These are phyloP conservation scores for Actinidia arguta DNA, from an alignment of 179 eudicot genomes.

Conservation along the genomic window DNA sequence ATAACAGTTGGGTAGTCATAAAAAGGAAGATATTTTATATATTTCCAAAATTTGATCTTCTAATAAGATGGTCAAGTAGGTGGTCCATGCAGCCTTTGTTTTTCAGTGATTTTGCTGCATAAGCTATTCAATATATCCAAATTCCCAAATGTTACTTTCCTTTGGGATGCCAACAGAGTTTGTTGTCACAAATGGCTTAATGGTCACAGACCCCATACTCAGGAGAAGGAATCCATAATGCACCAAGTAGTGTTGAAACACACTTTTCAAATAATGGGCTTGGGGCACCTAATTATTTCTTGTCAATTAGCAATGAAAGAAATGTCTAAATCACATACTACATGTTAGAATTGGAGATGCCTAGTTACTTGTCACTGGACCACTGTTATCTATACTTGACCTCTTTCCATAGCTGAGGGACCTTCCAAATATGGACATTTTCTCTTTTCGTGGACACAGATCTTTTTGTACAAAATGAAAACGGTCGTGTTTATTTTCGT, in stretches of 20 bases:
- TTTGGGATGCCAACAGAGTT: slow-evolving; percentile 10
- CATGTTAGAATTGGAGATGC: not conserved
- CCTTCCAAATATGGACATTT: slow-evolving; percentile 23
- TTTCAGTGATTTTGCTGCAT: slow-evolving; percentile 12
- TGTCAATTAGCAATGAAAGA: slow-evolving; percentile 17
- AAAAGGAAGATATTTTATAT: not conserved
- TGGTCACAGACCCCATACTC: not conserved
- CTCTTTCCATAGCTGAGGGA: slow-evolving; percentile 11
- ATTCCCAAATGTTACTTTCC: not conserved
- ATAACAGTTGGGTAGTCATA: not conserved
- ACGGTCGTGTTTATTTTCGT: no score
- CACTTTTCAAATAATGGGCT: slow-evolving; percentile 21
- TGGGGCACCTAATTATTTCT: not conserved
- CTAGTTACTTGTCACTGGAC: slow-evolving; percentile 16
- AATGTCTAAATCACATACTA: slow-evolving; percentile 8
- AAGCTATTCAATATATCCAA: slow-evolving; percentile 3
- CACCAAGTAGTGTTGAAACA: slow-evolving; percentile 9
- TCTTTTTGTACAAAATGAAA: no score
- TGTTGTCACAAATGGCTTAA: not conserved
- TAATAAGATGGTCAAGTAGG: slow-evolving; percentile 4
- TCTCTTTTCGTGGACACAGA: not conserved
- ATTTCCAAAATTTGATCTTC: not conserved
- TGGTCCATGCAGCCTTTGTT: slow-evolving; percentile 2
- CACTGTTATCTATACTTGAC: not conserved
- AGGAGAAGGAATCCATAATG: slow-evolving; percentile 13